Conservation (phyloP, 164 flowering plant species). For the Vitis amurensis region DNA sequence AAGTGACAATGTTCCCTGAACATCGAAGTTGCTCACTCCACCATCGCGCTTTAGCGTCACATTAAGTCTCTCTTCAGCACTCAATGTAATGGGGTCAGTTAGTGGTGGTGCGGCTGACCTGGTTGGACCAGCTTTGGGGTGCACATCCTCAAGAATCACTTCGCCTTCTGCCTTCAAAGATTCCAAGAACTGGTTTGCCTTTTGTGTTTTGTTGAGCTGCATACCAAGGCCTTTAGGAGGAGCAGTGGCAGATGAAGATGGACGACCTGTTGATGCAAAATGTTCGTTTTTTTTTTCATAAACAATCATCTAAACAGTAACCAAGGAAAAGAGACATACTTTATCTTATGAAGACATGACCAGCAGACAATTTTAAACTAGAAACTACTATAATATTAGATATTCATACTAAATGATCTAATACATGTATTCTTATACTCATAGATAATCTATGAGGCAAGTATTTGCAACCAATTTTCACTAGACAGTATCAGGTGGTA, state of each 20-base stretch:
- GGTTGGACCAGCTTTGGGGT: conserved; percentile 57
- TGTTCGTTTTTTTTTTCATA: neutral
- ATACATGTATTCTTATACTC: too few species aligned
- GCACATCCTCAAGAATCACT: conserved; percentile 85
- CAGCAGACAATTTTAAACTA: too few species aligned
- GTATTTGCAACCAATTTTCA: too few species aligned
- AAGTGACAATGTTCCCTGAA: conserved; percentile 91
- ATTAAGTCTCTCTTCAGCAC: conserved; percentile 85
- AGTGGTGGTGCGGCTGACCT: conserved; percentile 63
- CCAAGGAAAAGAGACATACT: too few species aligned
- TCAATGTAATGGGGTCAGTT: conserved; percentile 85
- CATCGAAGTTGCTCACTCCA: conserved; percentile 89
- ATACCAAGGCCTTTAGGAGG: conserved; percentile 96
- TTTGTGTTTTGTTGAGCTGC: conserved; percentile 90
- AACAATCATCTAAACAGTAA: neutral
- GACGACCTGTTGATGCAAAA: conserved; percentile 54
- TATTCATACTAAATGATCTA: too few species aligned
- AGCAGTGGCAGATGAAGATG: conserved; percentile 81
- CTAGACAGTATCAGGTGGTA: too few species aligned
- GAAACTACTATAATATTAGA: too few species aligned
- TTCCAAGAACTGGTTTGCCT: conserved; percentile 87
- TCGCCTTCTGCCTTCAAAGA: conserved; percentile 99
- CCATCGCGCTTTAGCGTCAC: conserved; percentile 90
- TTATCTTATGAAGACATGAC: too few species aligned
- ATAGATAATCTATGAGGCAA: too few species aligned